Base-by-base conservation (phyloP, 805 yeast genomes). In the Candida michaelii region DNA sequence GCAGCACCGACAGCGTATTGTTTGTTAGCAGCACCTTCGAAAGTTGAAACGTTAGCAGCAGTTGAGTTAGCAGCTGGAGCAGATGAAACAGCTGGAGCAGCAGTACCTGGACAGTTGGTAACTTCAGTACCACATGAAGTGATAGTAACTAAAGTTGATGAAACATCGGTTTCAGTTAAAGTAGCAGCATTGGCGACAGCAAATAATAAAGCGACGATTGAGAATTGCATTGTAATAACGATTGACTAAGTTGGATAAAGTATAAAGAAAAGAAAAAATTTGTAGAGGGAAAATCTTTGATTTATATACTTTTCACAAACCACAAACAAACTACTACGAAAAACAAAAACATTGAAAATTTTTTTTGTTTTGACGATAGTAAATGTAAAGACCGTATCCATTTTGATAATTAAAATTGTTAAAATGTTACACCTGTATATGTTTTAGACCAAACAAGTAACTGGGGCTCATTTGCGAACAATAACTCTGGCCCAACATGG, bases 71-170 rank as follows among this genome's bases (percentile, higher is more conserved):
- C 52, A 47, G 54, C 42, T 43, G 60, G 40, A 18, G 54, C 25
- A 16, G 7, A 5, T 14, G 33, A 12, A 30, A 13, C 33, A n/a
- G 35, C 35, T 31, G 21, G 14, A 5, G 36, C 9, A 5, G 4
- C 15, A 45, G 63, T 27, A 45, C 61, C 65, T 60, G 76, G 74
- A 59, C 75, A 71, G 66, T 65, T 54, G 43, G 74, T 69, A 51
- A 69, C 74, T 44, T 58, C 54, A 16, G 59, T 41, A 43, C 48
- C 73, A 62, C 74, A 70, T 41, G 62, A 54, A 50, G 70, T 65
- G 63, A 68, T 58, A 63, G 74, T 69, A 34, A 63, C 71, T 56
- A 67, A 60, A 50, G 71, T 65, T 49, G 70, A 58, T 40, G 57
- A 45, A 32, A 48, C 34, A 25, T 54, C 61, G 45, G 65, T 61